These are phyloP conservation scores for Lodderomyces parapsilosis DNA, from an alignment of 1,139 yeast species.

Conservation along the genomic window DNA sequence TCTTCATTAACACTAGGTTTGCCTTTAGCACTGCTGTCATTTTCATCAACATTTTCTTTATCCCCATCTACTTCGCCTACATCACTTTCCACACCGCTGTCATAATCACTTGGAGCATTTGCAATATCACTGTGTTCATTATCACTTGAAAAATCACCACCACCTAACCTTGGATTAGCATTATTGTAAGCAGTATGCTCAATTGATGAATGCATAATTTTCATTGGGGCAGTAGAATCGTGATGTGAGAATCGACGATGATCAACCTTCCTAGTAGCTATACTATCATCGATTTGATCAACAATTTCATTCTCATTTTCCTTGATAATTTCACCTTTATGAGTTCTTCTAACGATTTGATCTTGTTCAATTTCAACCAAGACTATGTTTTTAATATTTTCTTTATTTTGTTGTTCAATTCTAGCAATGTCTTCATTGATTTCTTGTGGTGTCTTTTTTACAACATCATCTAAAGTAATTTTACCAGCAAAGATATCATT, in stretches of 20 bases:
- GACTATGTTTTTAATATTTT: conserved; percentile 30
- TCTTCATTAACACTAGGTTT: background rate
- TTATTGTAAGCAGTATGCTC: conserved; percentile 16
- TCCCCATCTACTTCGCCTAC: conserved; percentile 1
- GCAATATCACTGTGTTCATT: conserved; percentile 4
- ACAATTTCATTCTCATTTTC: conserved; percentile 42
- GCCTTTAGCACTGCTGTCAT: background rate
- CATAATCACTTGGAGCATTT: background rate
- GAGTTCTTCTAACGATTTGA: conserved; percentile 66
- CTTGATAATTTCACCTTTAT: conserved; percentile 82
- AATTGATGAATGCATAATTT: background rate
- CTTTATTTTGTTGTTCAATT: conserved; percentile 16
- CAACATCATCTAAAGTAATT: conserved; percentile 29
- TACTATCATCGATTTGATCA: conserved; percentile 28
- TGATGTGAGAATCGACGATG: conserved; percentile 36
- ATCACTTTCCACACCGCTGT: background rate
- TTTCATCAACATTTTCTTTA: conserved; percentile 1
- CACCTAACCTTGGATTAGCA: conserved; percentile 12
- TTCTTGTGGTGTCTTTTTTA: conserved; percentile 34
- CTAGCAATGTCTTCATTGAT: conserved; percentile 22
- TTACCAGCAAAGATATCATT: conserved; percentile 27
- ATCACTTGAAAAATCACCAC: conserved; percentile 4
- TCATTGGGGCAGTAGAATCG: background rate
- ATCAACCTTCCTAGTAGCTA: conserved; percentile 43
- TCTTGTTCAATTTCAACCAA: conserved; percentile 51